Percentiles rank a stretch among this genome's conserved stretches.
Conservation (phyloP, 2,329 filamentous ascomycete genomes). For the Paecilomyces sp. region DNA sequence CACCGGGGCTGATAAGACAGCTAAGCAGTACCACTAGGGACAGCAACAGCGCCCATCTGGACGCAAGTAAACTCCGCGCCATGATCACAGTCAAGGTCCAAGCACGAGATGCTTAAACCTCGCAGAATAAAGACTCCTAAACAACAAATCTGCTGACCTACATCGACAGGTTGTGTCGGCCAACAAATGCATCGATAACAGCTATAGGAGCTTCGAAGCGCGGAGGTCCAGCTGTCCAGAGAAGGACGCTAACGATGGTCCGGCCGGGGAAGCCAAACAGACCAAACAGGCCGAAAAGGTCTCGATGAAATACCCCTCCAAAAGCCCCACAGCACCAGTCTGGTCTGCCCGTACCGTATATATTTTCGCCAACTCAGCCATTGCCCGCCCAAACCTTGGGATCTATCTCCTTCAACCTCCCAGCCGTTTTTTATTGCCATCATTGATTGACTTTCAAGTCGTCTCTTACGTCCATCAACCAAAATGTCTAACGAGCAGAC, state of each 20-base stretch:
- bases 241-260: neutral
- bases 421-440: constrained; percentile 3
- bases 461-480: constrained; percentile 15
- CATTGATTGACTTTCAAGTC: constrained; percentile 12
- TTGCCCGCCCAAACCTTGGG: constrained; percentile 1
- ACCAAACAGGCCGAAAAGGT: constrained; percentile 14
- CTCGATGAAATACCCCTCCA: constrained; percentile 14
- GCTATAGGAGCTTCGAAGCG: constrained; percentile 1
- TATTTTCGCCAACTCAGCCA: constrained; percentile 19
- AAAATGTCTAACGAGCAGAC: constrained; percentile 80
- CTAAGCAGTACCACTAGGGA: constrained; percentile 53
- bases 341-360: constrained; percentile 4
- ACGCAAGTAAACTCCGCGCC: constrained; percentile 45
- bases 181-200: neutral
- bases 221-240: constrained; percentile 4
- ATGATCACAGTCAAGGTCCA: constrained; percentile 31
- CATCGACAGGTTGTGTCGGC: constrained; percentile 19
- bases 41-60: constrained; percentile 60
- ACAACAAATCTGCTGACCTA: constrained; percentile 17
- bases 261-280: neutral
- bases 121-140: constrained; percentile 14
- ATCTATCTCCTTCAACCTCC: constrained; percentile 23
- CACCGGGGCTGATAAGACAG: constrained; percentile 56
- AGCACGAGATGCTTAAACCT: constrained; percentile 28
- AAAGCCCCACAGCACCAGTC: constrained; percentile 6